Evolutionary conservation across 2,329 filamentous ascomycete species (phyloP).

Genomic region (Botrytis cinerea): DNA sequence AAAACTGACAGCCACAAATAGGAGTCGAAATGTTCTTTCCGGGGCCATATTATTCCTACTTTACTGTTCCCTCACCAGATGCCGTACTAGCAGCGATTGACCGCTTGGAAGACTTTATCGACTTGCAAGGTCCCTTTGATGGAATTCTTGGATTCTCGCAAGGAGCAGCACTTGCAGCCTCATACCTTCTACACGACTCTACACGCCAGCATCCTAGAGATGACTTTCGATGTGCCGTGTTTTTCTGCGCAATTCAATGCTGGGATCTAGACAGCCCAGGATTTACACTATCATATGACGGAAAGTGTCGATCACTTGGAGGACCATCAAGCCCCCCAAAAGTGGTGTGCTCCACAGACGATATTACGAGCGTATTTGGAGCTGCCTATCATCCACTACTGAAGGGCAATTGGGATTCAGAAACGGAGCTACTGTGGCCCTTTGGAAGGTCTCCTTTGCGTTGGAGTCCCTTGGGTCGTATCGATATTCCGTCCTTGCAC

Average conservation of each 20-base stretch:
- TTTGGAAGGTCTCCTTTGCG: slow-evolving; percentile 2
- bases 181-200: background rate
- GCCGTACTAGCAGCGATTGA: background rate
- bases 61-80: background rate
- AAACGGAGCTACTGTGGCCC: background rate
- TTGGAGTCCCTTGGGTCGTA: background rate
- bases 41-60: background rate
- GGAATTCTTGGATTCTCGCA: slow-evolving; percentile 63
- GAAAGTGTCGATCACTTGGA: slow-evolving; percentile 3
- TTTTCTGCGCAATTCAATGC: background rate
- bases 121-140: slow-evolving; percentile 49
- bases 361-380: background rate
- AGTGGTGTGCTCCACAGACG: background rate
- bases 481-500: background rate
- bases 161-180: slow-evolving; percentile 49
- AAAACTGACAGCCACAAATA: background rate
- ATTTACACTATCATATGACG: background rate
- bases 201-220: background rate
- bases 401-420: background rate
- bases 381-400: background rate
- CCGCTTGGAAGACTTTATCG: slow-evolving; percentile 42
- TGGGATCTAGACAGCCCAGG: background rate
- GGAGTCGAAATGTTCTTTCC: background rate
- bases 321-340: background rate
- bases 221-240: background rate